Evolutionary conservation across 805 yeast species (phyloP).

Genomic region (Tetrapisispora nanseiensis): DNA sequence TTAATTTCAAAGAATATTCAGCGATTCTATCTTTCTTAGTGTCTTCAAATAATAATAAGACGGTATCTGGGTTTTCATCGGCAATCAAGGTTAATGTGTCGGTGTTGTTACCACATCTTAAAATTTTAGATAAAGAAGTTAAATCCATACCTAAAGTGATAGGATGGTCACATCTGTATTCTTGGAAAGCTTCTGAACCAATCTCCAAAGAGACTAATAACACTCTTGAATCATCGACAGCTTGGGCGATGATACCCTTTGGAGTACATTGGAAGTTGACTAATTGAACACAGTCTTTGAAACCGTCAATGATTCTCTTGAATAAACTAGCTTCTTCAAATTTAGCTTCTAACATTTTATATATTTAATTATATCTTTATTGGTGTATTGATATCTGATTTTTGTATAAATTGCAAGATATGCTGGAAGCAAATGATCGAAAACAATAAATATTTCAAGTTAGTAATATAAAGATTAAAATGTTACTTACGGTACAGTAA

Average conservation of each 20-base stretch:
- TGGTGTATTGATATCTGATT: no score
- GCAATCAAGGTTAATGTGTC: constrained; percentile 85
- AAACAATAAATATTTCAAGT: no score
- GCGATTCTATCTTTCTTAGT: constrained; percentile 82
- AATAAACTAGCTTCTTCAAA: constrained; percentile 85
- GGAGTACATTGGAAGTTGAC: constrained; percentile 97
- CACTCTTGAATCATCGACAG: constrained; percentile 95
- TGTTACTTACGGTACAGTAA: no score
- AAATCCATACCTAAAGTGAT: constrained; percentile 87
- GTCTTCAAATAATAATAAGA: constrained; percentile 82
- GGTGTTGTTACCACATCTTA: constrained; percentile 83
- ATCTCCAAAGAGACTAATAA: constrained; percentile 79
- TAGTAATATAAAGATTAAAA: no score
- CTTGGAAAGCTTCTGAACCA: constrained; percentile 80
- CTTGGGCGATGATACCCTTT: constrained; percentile 90
- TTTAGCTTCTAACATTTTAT: constrained; percentile 87
- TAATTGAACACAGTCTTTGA: constrained; percentile 86
- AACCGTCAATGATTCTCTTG: constrained; percentile 87
- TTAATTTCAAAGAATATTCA: constrained; percentile 81
- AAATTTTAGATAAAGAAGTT: constrained; percentile 75
- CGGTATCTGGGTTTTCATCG: constrained; percentile 75
- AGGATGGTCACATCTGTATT: constrained; percentile 91
- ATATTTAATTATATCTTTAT: no score
- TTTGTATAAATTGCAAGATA: no score
- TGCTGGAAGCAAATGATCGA: no score